Base-by-base conservation (phyloP, 441 rosid genomes). In the Croton laevigatus region DNA sequence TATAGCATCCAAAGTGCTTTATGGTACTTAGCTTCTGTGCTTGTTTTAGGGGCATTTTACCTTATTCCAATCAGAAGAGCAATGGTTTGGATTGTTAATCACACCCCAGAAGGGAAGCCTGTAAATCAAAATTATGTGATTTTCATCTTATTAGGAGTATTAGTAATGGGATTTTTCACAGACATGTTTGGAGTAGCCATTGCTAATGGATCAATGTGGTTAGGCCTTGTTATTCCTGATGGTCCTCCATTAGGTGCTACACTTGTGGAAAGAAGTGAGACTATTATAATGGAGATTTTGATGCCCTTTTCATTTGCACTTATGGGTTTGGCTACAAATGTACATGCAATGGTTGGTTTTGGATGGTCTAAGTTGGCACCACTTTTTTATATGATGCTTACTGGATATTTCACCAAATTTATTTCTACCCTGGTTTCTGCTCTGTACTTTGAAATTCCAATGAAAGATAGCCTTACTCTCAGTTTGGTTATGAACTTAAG, bases 161-260 rank as follows among this genome's bases (percentile, higher is more conserved):
- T 85, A 61, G 57, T 74, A 44, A 59, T 72, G 74, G 83, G 82
- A 4, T 89, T 88, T 71, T 22, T 86, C 5, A 85, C 88, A 0
- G 95, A 91, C 38, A 80, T 91, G 87, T 77, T 85, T 5, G 95
- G 93, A 45, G 13, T 91, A 8, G 75, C 87, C n/a, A 71, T 88
- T 40, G 85, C 80, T 2, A 75, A 75, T 12, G 93, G 95, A 48
- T 80, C 95, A 1, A 32, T 86, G 20, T 89, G 82, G 86, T 63
- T 88, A 6, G 98, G 98, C 38, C 65, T 89, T 14, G 59, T 83
- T 9, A 85, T 84, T 3, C 98, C 94, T 3, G 88, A 84, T 9
- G 93, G 94, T 3, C 89, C 91, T 10, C 94, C 93, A 0, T 64
- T 92, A 40, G 85, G 91, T 8, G 74, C 86, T 0, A 82, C 94